Evolutionary conservation across 768 basidiomycete genomes (phyloP).

Genomic region (Suillus decipiens): DNA sequence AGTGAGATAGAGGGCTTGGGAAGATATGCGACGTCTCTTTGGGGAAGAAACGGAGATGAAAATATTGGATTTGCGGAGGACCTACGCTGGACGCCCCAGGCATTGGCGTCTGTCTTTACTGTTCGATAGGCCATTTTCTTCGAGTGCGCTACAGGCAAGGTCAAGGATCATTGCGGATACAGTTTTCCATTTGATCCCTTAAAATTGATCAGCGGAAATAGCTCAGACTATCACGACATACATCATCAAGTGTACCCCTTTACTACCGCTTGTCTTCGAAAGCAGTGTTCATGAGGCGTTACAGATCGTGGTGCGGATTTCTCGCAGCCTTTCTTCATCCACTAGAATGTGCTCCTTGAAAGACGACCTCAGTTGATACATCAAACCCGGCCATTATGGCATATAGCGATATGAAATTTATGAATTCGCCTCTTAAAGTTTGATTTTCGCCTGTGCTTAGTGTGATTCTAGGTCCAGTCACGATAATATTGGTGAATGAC

Average conservation of each 20-base stretch:
- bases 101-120: constrained; percentile 66
- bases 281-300: not conserved
- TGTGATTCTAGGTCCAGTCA: not conserved
- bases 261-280: not conserved
- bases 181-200: constrained; percentile 87
- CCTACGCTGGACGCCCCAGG: constrained; percentile 78
- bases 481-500: too few species aligned
- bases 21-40: constrained; percentile 35
- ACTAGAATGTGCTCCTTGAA: constrained; percentile 85
- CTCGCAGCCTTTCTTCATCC: constrained; percentile 89
- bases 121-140: constrained; percentile 86
- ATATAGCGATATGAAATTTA: not conserved
- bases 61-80: constrained; percentile 38
- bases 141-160: constrained; percentile 80
- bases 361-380: too few species aligned
- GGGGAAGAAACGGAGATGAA: constrained; percentile 42
- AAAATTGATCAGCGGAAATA: constrained; percentile 82
- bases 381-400: not conserved
- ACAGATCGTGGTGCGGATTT: constrained; percentile 73
- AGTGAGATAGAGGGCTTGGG: constrained; percentile 44
- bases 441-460: not conserved
- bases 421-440: too few species aligned
- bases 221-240: constrained; percentile 97
- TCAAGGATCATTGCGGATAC: constrained; percentile 96
- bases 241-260: constrained; percentile 75